Percentiles rank a stretch among this genome's conserved stretches.
These are phyloP conservation scores for Phaeophleospora eucalypticola DNA, from an alignment of 2,329 filamentous ascomycete species.

Conservation along the genomic window DNA sequence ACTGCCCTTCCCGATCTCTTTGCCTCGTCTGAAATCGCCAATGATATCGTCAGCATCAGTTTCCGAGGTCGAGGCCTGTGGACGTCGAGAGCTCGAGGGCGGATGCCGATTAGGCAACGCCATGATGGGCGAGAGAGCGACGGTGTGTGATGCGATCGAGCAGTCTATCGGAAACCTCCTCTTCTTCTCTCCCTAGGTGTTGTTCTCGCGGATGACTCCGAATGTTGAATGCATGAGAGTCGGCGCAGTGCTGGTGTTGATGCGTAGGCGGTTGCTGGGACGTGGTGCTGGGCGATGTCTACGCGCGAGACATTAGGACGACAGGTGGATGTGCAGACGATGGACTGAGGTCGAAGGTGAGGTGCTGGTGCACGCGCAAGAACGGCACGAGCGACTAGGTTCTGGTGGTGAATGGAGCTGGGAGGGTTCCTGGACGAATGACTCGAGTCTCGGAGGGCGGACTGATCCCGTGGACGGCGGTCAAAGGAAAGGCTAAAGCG, in stretches of 20 bases:
- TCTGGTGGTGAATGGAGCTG: constrained; percentile 10
- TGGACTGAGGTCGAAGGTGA: neutral
- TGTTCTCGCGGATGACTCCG: constrained; percentile 7
- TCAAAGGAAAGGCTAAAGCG: neutral
- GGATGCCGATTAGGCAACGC: constrained; percentile 25
- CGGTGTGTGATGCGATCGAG: constrained; percentile 2
- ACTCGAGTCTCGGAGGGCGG: constrained; percentile 7
- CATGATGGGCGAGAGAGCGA: constrained; percentile 22
- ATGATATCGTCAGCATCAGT: constrained; percentile 46
- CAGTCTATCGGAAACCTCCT: constrained; percentile 10
- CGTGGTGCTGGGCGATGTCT: constrained; percentile 12
- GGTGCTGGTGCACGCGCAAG: neutral
- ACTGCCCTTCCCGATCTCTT: constrained; percentile 94
- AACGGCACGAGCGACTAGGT: neutral
- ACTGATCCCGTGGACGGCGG: neutral
- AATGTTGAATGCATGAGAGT: constrained; percentile 15
- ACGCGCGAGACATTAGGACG: constrained; percentile 7
- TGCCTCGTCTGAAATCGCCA: constrained; percentile 75
- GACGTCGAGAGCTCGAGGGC: constrained; percentile 32
- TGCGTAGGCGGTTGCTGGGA: constrained; percentile 7
- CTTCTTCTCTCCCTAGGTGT: constrained; percentile 12
- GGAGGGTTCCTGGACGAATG: constrained; percentile 1
- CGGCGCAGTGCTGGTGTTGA: constrained; percentile 4
- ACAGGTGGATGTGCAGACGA: constrained; percentile 2
- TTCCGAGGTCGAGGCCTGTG: constrained; percentile 29